These are phyloP conservation scores for Monosporascus sp. DNA, from an alignment of 2,329 filamentous ascomycete species.

Conservation along the genomic window DNA sequence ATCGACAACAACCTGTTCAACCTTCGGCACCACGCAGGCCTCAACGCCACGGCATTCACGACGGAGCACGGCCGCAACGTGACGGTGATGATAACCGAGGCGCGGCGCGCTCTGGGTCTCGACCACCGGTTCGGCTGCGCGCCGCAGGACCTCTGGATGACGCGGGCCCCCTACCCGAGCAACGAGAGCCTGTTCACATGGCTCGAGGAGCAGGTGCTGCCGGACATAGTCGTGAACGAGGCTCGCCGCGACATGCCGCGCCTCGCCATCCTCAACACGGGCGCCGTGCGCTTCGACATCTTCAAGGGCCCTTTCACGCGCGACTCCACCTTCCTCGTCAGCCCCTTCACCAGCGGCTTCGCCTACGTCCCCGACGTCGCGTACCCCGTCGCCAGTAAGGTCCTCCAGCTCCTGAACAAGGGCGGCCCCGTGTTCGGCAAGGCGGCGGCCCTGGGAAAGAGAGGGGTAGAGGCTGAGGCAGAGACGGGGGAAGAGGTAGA, in stretches of 20 bases:
- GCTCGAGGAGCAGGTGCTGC: slow-evolving; percentile 72
- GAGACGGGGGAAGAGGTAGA: neutral
- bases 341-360: slow-evolving; percentile 80
- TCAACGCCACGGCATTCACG: slow-evolving; percentile 67
- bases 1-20: slow-evolving; percentile 93
- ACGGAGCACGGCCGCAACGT: slow-evolving; percentile 72
- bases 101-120: slow-evolving; percentile 65
- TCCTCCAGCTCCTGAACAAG: slow-evolving; percentile 57
- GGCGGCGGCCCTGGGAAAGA: neutral
- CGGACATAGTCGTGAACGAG: slow-evolving; percentile 56
- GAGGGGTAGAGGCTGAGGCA: neutral
- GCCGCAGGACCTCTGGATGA: slow-evolving; percentile 77
- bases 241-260: slow-evolving; percentile 56
- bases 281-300: slow-evolving; percentile 90
- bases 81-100: slow-evolving; percentile 62
- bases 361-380: slow-evolving; percentile 76
- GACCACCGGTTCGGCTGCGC: slow-evolving; percentile 79
- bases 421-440: slow-evolving; percentile 44
- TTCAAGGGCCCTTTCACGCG: slow-evolving; percentile 88
- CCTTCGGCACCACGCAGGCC: slow-evolving; percentile 72
- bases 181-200: slow-evolving; percentile 75
- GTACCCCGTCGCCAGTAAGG: slow-evolving; percentile 65
- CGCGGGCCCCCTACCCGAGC: slow-evolving; percentile 67
- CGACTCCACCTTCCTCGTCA: slow-evolving; percentile 81
- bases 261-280: slow-evolving; percentile 80